phyloP scores from a whole-genome alignment of 768 basidiomycete species.

The Porphyrellus cyaneotinctus region DNA sequence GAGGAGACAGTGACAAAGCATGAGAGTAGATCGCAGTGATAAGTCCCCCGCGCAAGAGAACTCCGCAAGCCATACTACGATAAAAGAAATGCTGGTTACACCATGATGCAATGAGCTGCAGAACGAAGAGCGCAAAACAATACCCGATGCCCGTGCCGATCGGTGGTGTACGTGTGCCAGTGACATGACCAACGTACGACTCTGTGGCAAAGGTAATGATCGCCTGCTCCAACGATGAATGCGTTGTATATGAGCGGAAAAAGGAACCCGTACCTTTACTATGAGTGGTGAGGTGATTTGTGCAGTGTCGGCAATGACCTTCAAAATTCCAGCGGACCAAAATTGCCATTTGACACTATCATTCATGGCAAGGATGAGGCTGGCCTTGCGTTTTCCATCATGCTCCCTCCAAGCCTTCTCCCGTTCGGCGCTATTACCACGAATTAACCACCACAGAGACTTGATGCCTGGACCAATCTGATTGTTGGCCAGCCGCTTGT shows the following conservation, averaged over 20 bases:
- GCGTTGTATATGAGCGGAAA: neutral
- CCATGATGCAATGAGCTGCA: constrained; percentile 66
- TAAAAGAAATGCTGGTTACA: constrained; percentile 84
- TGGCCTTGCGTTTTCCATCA: constrained; percentile 59
- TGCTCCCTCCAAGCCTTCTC: constrained; percentile 63
- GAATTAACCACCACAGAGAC: constrained; percentile 56
- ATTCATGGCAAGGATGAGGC: constrained; percentile 66
- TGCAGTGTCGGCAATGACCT: constrained; percentile 63
- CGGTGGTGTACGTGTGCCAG: constrained; percentile 36
- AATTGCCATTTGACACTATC: constrained; percentile 76
- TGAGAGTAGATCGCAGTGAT: constrained; percentile 85
- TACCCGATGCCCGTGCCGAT: constrained; percentile 69
- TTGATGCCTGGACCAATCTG: constrained; percentile 55
- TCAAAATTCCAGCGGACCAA: constrained; percentile 63
- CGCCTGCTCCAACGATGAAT: constrained; percentile 36
- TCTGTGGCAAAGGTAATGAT: constrained; percentile 67
- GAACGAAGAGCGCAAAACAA: constrained; percentile 59
- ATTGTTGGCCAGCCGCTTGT: constrained; percentile 61
- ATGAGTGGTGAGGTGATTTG: constrained; percentile 74
- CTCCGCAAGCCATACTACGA: constrained; percentile 66
- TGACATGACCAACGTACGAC: constrained; percentile 50
- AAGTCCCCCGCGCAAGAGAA: constrained; percentile 76
- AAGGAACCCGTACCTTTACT: constrained; percentile 57
- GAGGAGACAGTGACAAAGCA: constrained; percentile 70
- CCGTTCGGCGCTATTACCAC: constrained; percentile 43